Percentiles rank a stretch among this genome's conserved stretches.
Conservation (phyloP, 177 flowering plant species). For the Tripterygium wilfordii region DNA sequence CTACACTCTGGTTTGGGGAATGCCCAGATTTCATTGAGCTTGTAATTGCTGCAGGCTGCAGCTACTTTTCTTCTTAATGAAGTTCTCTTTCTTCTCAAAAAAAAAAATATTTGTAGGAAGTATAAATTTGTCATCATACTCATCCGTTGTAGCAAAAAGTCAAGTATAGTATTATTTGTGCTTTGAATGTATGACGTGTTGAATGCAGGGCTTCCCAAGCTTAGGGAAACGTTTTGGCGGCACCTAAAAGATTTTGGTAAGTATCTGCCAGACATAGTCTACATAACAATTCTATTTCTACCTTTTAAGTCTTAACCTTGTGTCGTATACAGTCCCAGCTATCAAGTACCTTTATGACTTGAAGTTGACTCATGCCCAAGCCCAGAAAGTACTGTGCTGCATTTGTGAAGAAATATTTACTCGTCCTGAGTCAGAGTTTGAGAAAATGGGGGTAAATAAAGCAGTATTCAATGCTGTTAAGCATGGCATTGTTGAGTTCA, state of each 20-base stretch:
- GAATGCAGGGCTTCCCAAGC: background rate
- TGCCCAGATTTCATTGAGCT: no score
- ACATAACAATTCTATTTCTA: no score
- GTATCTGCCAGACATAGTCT: no score
- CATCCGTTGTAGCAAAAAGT: no score
- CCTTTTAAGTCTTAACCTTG: background rate
- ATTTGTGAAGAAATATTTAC: slow-evolving; percentile 17
- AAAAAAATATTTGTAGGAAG: no score
- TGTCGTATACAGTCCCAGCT: slow-evolving; percentile 14
- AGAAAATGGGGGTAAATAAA: slow-evolving; percentile 5
- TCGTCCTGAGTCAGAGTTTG: slow-evolving; percentile 2
- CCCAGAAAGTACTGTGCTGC: slow-evolving; percentile 8
- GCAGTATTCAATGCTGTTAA: slow-evolving; percentile 18
- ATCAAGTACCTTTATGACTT: slow-evolving; percentile 8
- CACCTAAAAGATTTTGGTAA: slow-evolving; percentile 10
- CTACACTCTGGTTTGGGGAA: no score
- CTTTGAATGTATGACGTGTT: no score
- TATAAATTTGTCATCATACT: no score
- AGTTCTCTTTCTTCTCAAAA: no score
- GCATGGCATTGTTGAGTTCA: slow-evolving; percentile 26
- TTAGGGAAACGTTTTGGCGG: slow-evolving; percentile 4
- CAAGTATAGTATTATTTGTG: no score
- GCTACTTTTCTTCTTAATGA: no score
- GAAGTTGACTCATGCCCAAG: slow-evolving; percentile 20
- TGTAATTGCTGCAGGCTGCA: no score